A percentile compares a stretch with the other conserved stretches of the same genome.
Evolutionary conservation across 148 eudicot species (phyloP).

Genomic region (Cornus kousa): DNA sequence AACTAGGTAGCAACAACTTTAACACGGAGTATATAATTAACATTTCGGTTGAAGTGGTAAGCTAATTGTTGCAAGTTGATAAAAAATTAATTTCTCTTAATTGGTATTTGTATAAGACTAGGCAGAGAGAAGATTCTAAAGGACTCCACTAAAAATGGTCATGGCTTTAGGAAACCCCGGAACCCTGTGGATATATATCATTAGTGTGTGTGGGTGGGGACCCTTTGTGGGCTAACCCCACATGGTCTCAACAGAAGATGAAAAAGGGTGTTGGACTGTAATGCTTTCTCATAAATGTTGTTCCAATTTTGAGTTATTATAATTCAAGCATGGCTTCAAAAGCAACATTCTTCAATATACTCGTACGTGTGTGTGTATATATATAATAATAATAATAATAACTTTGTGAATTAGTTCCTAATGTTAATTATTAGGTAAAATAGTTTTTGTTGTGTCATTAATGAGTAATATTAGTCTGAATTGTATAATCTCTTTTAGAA

Average conservation of each 20-base stretch:
- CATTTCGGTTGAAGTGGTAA: background rate
- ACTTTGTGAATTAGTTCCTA: no score
- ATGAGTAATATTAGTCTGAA: no score
- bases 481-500: no score
- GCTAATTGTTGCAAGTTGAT: background rate
- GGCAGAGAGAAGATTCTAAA: background rate
- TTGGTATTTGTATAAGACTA: no score
- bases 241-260: background rate
- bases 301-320: background rate
- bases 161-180: background rate
- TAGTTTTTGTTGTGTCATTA: no score
- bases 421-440: no score
- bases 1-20: background rate
- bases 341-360: background rate
- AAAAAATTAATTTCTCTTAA: background rate
- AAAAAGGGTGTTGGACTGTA: background rate
- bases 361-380: background rate
- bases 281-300: background rate
- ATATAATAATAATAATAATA: no score
- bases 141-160: background rate
- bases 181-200: background rate
- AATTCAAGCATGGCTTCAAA: background rate
- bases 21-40: no score
- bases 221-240: background rate
- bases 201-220: background rate